Percentiles rank a stretch among this genome's conserved stretches.
Evolutionary conservation across 2,329 filamentous ascomycete genomes (phyloP).

Genomic region (Aspergillus fumigatus): DNA sequence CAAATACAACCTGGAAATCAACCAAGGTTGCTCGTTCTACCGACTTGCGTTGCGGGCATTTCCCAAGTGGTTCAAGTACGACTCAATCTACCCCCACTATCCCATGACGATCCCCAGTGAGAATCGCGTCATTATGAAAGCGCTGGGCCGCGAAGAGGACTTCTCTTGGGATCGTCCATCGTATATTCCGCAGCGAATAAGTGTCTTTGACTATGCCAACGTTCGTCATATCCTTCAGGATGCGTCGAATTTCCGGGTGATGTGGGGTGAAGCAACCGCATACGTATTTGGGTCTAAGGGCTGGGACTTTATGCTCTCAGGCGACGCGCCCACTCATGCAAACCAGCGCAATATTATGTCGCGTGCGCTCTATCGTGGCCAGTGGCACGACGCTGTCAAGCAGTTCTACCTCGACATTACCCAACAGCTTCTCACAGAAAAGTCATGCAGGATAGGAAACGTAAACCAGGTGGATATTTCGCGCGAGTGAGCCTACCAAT

Average conservation of each 20-base stretch:
- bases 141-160: slow-evolving; percentile 60
- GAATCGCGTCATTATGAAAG: slow-evolving; percentile 65
- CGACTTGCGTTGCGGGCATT: slow-evolving; percentile 77
- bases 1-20: slow-evolving; percentile 66
- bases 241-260: slow-evolving; percentile 57
- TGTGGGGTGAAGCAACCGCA: slow-evolving; percentile 60
- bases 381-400: slow-evolving; percentile 61
- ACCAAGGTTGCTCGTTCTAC: slow-evolving; percentile 80
- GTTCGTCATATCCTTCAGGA: slow-evolving; percentile 60
- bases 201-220: slow-evolving; percentile 56
- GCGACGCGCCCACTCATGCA: slow-evolving; percentile 46
- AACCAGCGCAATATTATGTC: slow-evolving; percentile 52
- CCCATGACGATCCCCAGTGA: slow-evolving; percentile 67
- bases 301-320: slow-evolving; percentile 54
- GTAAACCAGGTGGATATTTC: slow-evolving; percentile 67
- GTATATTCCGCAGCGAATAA: slow-evolving; percentile 48
- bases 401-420: slow-evolving; percentile 63
- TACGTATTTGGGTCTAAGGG: slow-evolving; percentile 58
- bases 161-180: slow-evolving; percentile 67
- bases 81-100: slow-evolving; percentile 78
- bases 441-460: slow-evolving; percentile 60
- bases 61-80: slow-evolving; percentile 70
- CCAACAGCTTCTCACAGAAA: slow-evolving; percentile 57
- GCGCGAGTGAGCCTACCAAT: slow-evolving; percentile 41
- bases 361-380: slow-evolving; percentile 56